phyloP scores from a whole-genome alignment of 768 basidiomycete genomes.

The Mycena belliarum region DNA sequence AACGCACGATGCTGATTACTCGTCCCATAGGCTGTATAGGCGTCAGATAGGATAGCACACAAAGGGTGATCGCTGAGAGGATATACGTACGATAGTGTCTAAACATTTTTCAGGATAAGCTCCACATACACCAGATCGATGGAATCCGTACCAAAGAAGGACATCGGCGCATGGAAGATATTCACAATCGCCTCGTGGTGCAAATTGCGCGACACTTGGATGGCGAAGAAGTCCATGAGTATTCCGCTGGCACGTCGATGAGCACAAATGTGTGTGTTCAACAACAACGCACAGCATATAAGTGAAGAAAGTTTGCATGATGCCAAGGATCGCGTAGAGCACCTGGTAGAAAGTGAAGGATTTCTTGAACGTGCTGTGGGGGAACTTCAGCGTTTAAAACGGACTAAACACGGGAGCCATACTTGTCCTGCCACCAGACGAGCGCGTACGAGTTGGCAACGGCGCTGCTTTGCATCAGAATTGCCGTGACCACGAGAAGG shows the following conservation, averaged over 20 bases:
- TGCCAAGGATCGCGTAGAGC: conserved; percentile 61
- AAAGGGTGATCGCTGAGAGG: too few relatives aligned
- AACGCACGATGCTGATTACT: conserved; percentile 46
- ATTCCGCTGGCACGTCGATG: conserved; percentile 40
- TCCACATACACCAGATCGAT: neutral
- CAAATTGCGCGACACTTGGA: conserved; percentile 59
- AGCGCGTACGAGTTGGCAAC: conserved; percentile 66
- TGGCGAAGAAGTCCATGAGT: conserved; percentile 55
- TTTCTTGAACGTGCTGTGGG: conserved; percentile 43
- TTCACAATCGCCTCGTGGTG: conserved; percentile 56
- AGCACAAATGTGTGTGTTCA: too few relatives aligned
- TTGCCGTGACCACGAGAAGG: conserved; percentile 44
- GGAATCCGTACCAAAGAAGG: conserved; percentile 63
- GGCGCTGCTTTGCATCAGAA: conserved; percentile 62
- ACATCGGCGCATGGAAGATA: conserved; percentile 71
- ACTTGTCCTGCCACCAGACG: conserved; percentile 74
- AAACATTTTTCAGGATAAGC: too few relatives aligned
- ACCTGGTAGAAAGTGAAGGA: conserved; percentile 63
- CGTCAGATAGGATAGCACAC: neutral
- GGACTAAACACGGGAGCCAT: too few relatives aligned
- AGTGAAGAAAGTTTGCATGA: conserved; percentile 56
- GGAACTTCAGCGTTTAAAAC: too few relatives aligned
- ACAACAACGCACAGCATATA: conserved; percentile 48
- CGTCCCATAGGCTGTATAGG: conserved; percentile 53
- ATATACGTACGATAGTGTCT: conserved; percentile 18